Percentiles rank a stretch among this genome's conserved stretches.
These are phyloP conservation scores for Crataegus laevigata DNA, from an alignment of 306 rosid genomes.

Conservation along the genomic window DNA sequence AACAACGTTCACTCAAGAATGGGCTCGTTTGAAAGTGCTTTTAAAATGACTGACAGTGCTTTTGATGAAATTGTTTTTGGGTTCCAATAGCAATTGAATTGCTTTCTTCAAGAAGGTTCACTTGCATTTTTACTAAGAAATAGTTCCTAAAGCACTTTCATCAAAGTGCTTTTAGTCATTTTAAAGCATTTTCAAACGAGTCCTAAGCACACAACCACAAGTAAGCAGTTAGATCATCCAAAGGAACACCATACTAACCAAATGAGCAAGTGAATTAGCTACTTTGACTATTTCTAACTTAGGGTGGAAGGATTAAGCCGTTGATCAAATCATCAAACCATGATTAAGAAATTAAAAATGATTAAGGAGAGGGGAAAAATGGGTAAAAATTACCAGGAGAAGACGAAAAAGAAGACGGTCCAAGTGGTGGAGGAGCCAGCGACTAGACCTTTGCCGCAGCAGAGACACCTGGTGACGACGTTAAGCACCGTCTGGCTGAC, in stretches of 20 bases:
- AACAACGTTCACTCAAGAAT: not conserved
- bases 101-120: no score
- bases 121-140: no score
- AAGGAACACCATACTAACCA: not conserved
- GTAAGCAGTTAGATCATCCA: not conserved
- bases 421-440: constrained; percentile 53
- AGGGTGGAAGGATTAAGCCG: not conserved
- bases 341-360: not conserved
- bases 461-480: constrained; percentile 80
- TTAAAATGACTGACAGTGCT: no score
- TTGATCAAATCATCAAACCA: not conserved
- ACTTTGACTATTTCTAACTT: not conserved
- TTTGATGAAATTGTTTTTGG: no score
- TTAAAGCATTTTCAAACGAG: no score
- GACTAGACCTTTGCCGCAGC: constrained; percentile 84
- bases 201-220: no score
- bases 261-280: not conserved
- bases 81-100: no score
- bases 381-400: constrained; percentile 54
- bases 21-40: no score
- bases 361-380: not conserved
- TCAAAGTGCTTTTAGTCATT: no score
- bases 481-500: constrained; percentile 58
- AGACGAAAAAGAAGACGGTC: constrained; percentile 59
- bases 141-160: no score